Evolutionary conservation across 78 protist genomes (phyloP).

Genomic region (Chrysochromulina tobinii): DNA sequence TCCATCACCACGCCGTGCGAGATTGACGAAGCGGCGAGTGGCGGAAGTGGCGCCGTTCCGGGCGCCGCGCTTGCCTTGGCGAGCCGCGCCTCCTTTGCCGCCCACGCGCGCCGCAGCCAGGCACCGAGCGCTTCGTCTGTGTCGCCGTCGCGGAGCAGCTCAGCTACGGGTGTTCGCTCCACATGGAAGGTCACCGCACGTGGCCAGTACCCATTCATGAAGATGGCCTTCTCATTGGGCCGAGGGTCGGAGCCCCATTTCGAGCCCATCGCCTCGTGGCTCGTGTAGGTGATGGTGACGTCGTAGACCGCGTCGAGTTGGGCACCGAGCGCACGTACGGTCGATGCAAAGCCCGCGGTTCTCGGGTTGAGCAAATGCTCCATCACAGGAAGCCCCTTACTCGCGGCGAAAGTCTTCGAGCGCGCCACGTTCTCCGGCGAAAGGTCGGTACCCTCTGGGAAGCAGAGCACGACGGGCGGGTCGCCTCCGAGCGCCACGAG

Average conservation of each 20-base stretch:
- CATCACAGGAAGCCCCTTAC: not conserved
- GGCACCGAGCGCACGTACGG: not conserved
- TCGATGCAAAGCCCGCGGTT: not conserved
- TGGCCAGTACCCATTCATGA: not conserved
- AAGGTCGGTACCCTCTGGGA: conserved; percentile 21
- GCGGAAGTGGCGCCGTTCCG: too few species aligned
- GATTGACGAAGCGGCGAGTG: too few species aligned
- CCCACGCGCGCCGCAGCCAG: too few species aligned
- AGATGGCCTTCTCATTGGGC: not conserved
- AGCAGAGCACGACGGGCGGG: not conserved
- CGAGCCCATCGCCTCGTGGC: not conserved
- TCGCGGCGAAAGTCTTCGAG: not conserved
- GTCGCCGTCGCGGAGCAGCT: not conserved
- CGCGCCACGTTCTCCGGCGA: not conserved
- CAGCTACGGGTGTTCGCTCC: not conserved
- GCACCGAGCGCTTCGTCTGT: too few species aligned
- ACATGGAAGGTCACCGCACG: not conserved
- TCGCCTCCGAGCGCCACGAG: not conserved
- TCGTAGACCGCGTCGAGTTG: conserved; percentile 13
- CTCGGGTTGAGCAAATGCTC: not conserved
- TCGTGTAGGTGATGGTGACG: not conserved
- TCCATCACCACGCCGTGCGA: too few species aligned
- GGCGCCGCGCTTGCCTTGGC: too few species aligned
- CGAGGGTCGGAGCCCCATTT: not conserved
- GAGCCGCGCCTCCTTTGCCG: too few species aligned